Evolutionary conservation across 306 rosid genomes (phyloP), one percentile per base, ranked within the genome.

Genomic region (Sindora glabra): DNA sequence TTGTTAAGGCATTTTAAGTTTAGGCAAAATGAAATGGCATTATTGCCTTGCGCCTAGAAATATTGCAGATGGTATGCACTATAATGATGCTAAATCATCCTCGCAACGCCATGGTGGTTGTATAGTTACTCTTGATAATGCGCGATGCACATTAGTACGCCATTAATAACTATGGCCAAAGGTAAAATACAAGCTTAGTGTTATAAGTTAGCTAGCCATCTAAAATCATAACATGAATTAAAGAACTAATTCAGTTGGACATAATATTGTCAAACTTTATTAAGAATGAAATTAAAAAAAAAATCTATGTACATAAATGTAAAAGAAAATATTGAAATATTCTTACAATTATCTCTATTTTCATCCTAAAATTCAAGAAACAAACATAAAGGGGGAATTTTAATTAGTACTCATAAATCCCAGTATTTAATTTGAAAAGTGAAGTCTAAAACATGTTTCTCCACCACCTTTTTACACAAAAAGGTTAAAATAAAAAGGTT

Each of bases 401-500:
- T 56, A 48, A 64, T 78, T 39, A 53, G 60, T 18, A 45, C n/a
- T n/a, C n/a, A n/a, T n/a, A n/a, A n/a, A n/a, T n/a, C n/a, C n/a
- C n/a, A n/a, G 47, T 48, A 58, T 41, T 38, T 30, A n/a, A 29
- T n/a, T 32, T 41, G 53, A 23, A 23, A 73, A 13, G 37, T 29
- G 54, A 11, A 39, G 73, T 54, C 26, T 4, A 33, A 61, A 18
- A 88, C 98, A 95, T 92, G 96, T 79, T 92, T 92, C 72, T 92
- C 96, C 56, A 94, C 86, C 76, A 88, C 96, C 17, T 96, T 95
- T 73, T 83, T 96, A 55, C 79, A 90, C 88, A 91, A n/a, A n/a
- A n/a, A n/a, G n/a, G n/a, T n/a, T n/a, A n/a, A n/a, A n/a, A n/a
- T n/a, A n/a, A n/a, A n/a, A n/a, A n/a, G n/a, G n/a, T n/a, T n/a